Evolutionary conservation across 1,284 basidiomycete species (phyloP).

Genomic region (Naganishia sp.): DNA sequence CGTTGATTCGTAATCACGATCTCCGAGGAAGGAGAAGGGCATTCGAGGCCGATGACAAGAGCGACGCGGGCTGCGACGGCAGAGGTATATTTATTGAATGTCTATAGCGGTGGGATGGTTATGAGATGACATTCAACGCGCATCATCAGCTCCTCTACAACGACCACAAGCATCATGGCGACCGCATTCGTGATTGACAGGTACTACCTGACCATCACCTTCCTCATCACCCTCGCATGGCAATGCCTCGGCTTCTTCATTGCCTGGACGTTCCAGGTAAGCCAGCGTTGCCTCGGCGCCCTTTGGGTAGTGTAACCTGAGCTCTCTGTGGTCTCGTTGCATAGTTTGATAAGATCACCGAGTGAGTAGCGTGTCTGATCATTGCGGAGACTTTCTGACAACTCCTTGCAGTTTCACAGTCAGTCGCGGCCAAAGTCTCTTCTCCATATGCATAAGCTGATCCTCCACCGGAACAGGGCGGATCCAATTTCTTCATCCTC

Average conservation of each 20-base stretch:
- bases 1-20: not conserved
- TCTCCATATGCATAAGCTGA: not conserved
- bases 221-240: slow-evolving; percentile 67
- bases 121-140: too few relatives aligned
- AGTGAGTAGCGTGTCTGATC: slow-evolving; percentile 48
- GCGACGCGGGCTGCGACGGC: too few relatives aligned
- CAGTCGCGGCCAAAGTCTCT: not conserved
- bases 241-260: slow-evolving; percentile 68
- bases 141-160: too few relatives aligned
- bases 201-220: slow-evolving; percentile 67
- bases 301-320: not conserved
- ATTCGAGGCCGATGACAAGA: too few relatives aligned
- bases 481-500: slow-evolving; percentile 68
- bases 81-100: too few relatives aligned
- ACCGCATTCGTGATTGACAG: slow-evolving; percentile 61
- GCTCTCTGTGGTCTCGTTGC: not conserved
- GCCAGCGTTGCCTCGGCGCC: too few relatives aligned
- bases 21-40: not conserved
- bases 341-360: slow-evolving; percentile 72
- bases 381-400: slow-evolving; percentile 59
- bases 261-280: slow-evolving; percentile 64
- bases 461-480: slow-evolving; percentile 46
- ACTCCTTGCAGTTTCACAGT: slow-evolving; percentile 37
- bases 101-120: too few relatives aligned
- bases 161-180: slow-evolving; percentile 6